Evolutionary conservation across 768 basidiomycete species (phyloP), one percentile per base, ranked within the genome.

Genomic region (Tricholomella constricta): DNA sequence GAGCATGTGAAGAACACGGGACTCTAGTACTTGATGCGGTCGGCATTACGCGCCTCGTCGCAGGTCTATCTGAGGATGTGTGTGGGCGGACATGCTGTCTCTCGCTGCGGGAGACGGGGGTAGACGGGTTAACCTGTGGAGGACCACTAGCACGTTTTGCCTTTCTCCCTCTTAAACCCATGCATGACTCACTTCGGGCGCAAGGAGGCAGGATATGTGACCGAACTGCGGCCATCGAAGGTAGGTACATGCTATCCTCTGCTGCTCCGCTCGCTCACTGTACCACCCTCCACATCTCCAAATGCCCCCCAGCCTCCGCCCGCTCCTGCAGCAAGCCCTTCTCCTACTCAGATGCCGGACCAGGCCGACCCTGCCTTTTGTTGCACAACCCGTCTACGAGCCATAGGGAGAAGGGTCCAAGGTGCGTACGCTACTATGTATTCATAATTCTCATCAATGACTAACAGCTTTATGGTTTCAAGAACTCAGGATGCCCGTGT

Each of bases 71-170:
- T 31, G 19, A 29, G 60, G 72, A 60, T n/a, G n/a, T 58, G 17
- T 61, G 2, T 52, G 72, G 36, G 82, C 83, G 6, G 78, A 83
- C 51, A 80, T 86, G 19, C 70, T 88, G 22, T 86, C 56, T 78
- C 10, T 83, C 81, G 1, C 84, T 85, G 1, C 54, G 63, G 43
- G 66, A 73, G 46, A 57, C 60, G 8, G 67, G 71, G 31, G 57
- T 64, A 8, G 53, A 67, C 25, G 53, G 54, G 36, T 19, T 17
- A 55, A 65, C 10, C 55, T 77, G 6, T 55, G 59, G 27, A 58
- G 44, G 2, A 63, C 76, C 3, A 68, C 65, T 31, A 65, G 75
- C 74, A 54, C 7, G 69, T n/a, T n/a, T n/a, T n/a, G n/a, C n/a
- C n/a, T n/a, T n/a, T 11, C 40, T 31, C n/a, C n/a, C 37, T 26